Base-by-base conservation (phyloP, 179 eudicot species). In the Spergularia azorica region DNA sequence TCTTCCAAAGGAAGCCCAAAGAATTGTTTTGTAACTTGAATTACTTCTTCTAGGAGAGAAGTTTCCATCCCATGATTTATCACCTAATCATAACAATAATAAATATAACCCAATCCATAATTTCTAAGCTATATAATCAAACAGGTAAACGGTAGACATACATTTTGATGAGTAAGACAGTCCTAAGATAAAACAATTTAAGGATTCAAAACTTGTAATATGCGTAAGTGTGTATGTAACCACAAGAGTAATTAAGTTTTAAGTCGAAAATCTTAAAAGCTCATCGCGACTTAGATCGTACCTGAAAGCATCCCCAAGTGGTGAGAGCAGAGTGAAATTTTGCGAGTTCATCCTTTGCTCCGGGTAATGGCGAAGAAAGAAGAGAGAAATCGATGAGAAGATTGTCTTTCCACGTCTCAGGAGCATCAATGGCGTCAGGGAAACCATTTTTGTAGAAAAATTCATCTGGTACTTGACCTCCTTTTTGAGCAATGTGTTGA, bases 31-130 rank as follows among this genome's bases (percentile, higher is more conserved):
- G 67, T 54, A 46, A 76, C 79, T 60, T 68, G 4, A 16, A 68
- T 60, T 67, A 76, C 67, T 21, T 68, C 59, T 12, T 76, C 74
- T 5, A 76, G 11, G 0, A 68, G 9, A 41, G 32, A 8, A 3
- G 12, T 36, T 17, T 48, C 79, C 16, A 60, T 67, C 13, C 79
- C 79, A 60, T 76, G 79, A 76, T 76, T 76, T 58, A n/a, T 57
- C 11, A 67, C 66, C 75, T 70, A 5, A 58, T 56, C 20, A 71
- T 9, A 50, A 14, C 5, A 26, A 26, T 26, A n/a, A n/a, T n/a
- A n/a, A 26, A 26, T 26, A 26, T 26, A 26, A 26, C 32, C 32
- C 32, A 26, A 26, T 26, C 32, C 32, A 26, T 26, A 0, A n/a
- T n/a, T n/a, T n/a, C n/a, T n/a, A n/a, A n/a, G n/a, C n/a, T n/a